Conservation (phyloP, 2,329 filamentous ascomycete species). For the Clonostachys chloroleuca region DNA sequence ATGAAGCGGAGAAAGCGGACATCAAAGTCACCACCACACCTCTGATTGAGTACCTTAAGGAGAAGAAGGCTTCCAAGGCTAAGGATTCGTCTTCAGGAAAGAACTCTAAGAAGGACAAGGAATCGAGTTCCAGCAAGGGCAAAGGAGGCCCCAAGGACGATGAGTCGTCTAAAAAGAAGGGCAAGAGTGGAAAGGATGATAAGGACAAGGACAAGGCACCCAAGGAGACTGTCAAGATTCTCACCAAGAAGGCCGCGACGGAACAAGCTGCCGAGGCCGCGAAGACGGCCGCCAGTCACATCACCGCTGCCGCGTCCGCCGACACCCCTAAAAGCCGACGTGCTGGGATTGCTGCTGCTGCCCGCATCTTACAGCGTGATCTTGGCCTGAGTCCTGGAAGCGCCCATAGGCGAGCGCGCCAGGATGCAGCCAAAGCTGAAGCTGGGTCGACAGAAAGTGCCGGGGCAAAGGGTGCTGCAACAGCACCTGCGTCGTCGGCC, state of each 20-base stretch:
- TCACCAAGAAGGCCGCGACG: constrained; percentile 52
- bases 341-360: constrained; percentile 58
- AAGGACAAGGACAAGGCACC: constrained; percentile 37
- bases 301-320: constrained; percentile 13
- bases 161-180: constrained; percentile 57
- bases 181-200: constrained; percentile 53
- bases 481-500: constrained; percentile 2
- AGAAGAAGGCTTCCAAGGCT: constrained; percentile 78
- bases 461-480: not conserved
- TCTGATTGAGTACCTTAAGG: constrained; percentile 81
- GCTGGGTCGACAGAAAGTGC: constrained; percentile 31
- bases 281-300: constrained; percentile 33
- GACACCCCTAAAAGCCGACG: constrained; percentile 50
- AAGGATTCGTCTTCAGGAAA: constrained; percentile 44
- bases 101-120: constrained; percentile 49
- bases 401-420: constrained; percentile 55
- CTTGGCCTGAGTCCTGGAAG: constrained; percentile 60
- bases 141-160: constrained; percentile 38
- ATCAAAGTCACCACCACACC: constrained; percentile 76
- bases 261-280: constrained; percentile 43
- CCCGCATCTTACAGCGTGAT: constrained; percentile 61
- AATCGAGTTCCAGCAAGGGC: constrained; percentile 46
- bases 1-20: constrained; percentile 41
- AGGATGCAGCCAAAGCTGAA: constrained; percentile 54
- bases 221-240: constrained; percentile 58